Evolutionary conservation across 768 basidiomycete genomes (phyloP), one percentile per base, ranked within the genome.

Genomic region (Zangia roseola): DNA sequence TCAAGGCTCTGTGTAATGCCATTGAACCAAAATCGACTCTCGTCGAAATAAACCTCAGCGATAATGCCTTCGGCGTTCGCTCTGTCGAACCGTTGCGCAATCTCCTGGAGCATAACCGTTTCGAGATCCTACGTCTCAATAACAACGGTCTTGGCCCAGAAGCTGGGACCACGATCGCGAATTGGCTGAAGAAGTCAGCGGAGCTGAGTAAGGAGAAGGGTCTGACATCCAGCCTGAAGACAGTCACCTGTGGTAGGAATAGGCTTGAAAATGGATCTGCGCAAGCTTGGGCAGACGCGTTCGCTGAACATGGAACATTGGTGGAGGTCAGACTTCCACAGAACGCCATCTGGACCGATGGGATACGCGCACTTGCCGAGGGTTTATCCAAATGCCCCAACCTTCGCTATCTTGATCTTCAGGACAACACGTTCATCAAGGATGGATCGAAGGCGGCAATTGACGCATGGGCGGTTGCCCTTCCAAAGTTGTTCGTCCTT

Each of bases 21-120:
- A 81, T 99, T 52, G 83, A 82, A 60, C 77, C 82, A 60, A 91
- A 91, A 61, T 78, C 83, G 5, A 81, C 86, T 4, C 84, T 99
- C 40, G 76, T 87, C 45, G 90, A 93, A 69, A 79, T 99, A 59
- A 81, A 98, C 66, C 82, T 99, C 44, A 88, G 84, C 60, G 95
- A 98, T 67, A 99, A 99, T 57, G 95, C 95, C 10, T 97, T 97
- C 56, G 95, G 95, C 19, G 93, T 91, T 28, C 86, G 94, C 61
- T 93, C 90, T 26, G 94, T 94, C 20, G 91, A 94, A 56, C 91
- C 94, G 37, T 87, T 98, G 70, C 93, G 94, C 43, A 84, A 85
- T 16, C 89, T 95, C 76, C 83, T 95, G 61, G 82, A 84, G 25
- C 73, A 84, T 52, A 94, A 95, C 67, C 84, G 84, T 50, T 79